Conservation (phyloP, 2,329 filamentous ascomycete genomes). For the Epicoccum nigrum region DNA sequence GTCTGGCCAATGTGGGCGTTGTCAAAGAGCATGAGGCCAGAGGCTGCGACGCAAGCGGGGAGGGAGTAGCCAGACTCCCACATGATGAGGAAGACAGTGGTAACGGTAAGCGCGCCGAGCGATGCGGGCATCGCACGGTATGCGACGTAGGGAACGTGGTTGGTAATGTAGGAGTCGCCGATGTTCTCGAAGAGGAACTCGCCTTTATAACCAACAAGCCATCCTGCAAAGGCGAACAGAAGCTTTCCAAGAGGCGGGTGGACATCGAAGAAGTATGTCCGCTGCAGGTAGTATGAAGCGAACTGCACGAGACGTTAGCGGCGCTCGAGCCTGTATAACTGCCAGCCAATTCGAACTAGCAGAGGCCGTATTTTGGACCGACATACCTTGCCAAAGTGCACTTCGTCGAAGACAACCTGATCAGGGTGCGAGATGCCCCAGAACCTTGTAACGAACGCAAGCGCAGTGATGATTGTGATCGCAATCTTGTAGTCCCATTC, state of each 20-base stretch:
- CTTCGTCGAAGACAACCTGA: conserved; percentile 98
- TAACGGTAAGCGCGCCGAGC: conserved; percentile 88
- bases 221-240: conserved; percentile 94
- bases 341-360: not conserved
- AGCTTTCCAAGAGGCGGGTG: conserved; percentile 98
- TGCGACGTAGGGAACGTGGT: conserved; percentile 96
- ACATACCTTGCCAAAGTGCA: conserved; percentile 97
- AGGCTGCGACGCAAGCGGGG: conserved; percentile 85
- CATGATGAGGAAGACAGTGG: conserved; percentile 97
- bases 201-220: conserved; percentile 96
- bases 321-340: not conserved
- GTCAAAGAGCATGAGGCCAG: conserved; percentile 88
- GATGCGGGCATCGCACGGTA: conserved; percentile 92
- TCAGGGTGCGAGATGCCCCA: conserved; percentile 95
- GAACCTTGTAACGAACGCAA: conserved; percentile 92
- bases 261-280: conserved; percentile 99
- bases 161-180: conserved; percentile 94
- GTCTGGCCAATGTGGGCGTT: conserved; percentile 98
- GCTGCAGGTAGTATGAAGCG: conserved; percentile 81
- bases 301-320: conserved; percentile 48
- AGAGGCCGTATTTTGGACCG: not conserved
- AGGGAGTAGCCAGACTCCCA: conserved; percentile 99
- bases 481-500: conserved; percentile 86
- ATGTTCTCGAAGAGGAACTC: conserved; percentile 99
- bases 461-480: conserved; percentile 74